Evolutionary conservation across 2,329 filamentous ascomycete species (phyloP).

Genomic region (Elsinoe perseae): DNA sequence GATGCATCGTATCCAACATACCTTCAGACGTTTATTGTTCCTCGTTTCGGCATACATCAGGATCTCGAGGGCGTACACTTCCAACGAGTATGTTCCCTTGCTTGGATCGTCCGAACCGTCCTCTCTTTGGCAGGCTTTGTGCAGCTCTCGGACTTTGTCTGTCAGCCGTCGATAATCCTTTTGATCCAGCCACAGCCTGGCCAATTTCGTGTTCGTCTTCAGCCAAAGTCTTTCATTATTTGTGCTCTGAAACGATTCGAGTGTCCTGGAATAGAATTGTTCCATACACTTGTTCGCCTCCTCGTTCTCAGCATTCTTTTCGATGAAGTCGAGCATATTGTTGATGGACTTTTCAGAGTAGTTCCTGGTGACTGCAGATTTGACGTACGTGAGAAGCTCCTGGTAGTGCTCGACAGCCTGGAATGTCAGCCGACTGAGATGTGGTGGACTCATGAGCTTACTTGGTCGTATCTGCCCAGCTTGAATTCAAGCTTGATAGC

Average conservation of each 20-base stretch:
- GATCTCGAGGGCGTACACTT: constrained; percentile 94
- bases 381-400: constrained; percentile 94
- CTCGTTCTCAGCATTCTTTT: constrained; percentile 71
- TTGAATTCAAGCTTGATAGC: constrained; percentile 96
- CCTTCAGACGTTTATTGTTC: constrained; percentile 95
- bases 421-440: constrained; percentile 22
- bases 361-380: constrained; percentile 91
- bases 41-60: constrained; percentile 96
- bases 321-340: constrained; percentile 96
- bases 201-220: constrained; percentile 96
- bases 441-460: constrained; percentile 30
- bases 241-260: constrained; percentile 90
- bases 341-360: constrained; percentile 99
- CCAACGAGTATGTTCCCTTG: constrained; percentile 92
- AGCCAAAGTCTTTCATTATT: constrained; percentile 97
- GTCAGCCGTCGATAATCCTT: constrained; percentile 76
- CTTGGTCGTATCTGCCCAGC: constrained; percentile 78
- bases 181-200: constrained; percentile 80
- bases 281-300: constrained; percentile 78
- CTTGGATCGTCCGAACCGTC: constrained; percentile 86
- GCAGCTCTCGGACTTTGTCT: constrained; percentile 79
- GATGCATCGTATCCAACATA: constrained; percentile 24
- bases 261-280: constrained; percentile 86
- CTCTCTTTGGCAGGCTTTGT: constrained; percentile 76
- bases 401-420: constrained; percentile 87